Base-by-base conservation (phyloP, 2,329 filamentous ascomycete species). In the Botrytis squamosa region DNA sequence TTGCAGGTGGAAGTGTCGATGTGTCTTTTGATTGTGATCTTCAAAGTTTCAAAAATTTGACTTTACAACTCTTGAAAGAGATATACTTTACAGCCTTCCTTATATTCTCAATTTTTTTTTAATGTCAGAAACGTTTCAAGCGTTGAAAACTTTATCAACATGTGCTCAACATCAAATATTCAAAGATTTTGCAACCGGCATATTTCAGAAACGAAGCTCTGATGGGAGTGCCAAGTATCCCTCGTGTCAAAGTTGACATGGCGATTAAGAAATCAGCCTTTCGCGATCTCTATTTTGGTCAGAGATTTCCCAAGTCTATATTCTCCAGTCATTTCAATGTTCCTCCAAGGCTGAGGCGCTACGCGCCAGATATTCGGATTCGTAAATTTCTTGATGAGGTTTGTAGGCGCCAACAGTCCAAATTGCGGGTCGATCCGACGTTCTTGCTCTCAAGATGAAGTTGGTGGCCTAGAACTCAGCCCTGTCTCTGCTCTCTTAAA, bases 281-380 rank as follows among this genome's bases (percentile, higher is more conserved):
- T 22, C 36, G 22, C 46, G 4, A 67, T 67, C 46, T n/a, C 46
- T 55, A 38, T 52, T 40, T 46, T 67, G 7, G 20, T 7, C 25
- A 40, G 22, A 5, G 14, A 18, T 52, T 52, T 8, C 18, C 22
- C 14, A 67, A n/a, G 46, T 55, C 40, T 55, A 55, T 29, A 38
- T 67, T 20, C 29, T 55, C 33, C 64, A 29, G 25, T 12, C 22
- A n/a, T 52, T 52, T 18, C 7, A 52, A n/a, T 40, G 22, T 36
- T 67, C 46, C 22, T 67, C 6, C 46, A 33, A 36, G 68, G 55
- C 55, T 49, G 55, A 63, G 42, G 40, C 38, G 68, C 68, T 70
- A 62, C 55, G 68, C 40, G 38, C 29, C 7, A 52, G 38, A 14
- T 16, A n/a, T 38, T 67, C 33, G 49, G 16, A n/a, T 38, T 38